Evolutionary conservation across 2,329 filamentous ascomycete species (phyloP), one percentile per base, ranked within the genome.

Genomic region (Lecanicillium sp.): DNA sequence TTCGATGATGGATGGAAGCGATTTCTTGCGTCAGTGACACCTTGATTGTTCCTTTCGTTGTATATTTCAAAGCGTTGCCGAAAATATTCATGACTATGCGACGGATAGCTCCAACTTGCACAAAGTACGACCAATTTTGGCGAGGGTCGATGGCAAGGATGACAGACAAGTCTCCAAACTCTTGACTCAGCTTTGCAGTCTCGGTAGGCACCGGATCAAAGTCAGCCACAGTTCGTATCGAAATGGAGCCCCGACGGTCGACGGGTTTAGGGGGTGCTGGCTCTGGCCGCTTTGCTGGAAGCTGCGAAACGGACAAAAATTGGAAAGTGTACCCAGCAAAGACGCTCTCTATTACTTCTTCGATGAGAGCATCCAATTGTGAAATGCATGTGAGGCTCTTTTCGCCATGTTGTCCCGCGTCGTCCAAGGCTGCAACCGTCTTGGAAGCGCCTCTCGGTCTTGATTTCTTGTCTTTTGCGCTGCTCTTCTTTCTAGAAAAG

Each of bases 61-160:
- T 81, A 43, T 78, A 80, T 48, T 81, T 81, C 44, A 81, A 63
- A 0, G 77, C 64, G 48, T 81, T 81, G 8, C 75, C 73, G 27
- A 80, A 70, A 0, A 81, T 44, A 31, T 81, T 81, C 73, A 80
- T 77, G 17, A 80, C 60, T 17, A 81, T 71, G 1, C 75, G 65
- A 12, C 64, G 55, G 9, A 65, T 45, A 0, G 64, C 64, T 1
- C 77, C 76, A 0, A 71, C 65, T 31, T 79, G 70, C 0, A 70
- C 68, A 14, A 67, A 59, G 47, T 75, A 78, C 1, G 58, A 54
- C 73, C 77, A 80, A 9, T 51, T 62, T 46, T 37, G 62, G 44
- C 16, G 61, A 41, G 51, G 63, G 3, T 70, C 64, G 11, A 79
- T 65, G 45, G 74, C 66, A 5, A 76, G 54, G 14, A 71, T 61